phyloP scores from a whole-genome alignment of 2,329 filamentous ascomycete genomes.

The Monosporascus sp. region DNA sequence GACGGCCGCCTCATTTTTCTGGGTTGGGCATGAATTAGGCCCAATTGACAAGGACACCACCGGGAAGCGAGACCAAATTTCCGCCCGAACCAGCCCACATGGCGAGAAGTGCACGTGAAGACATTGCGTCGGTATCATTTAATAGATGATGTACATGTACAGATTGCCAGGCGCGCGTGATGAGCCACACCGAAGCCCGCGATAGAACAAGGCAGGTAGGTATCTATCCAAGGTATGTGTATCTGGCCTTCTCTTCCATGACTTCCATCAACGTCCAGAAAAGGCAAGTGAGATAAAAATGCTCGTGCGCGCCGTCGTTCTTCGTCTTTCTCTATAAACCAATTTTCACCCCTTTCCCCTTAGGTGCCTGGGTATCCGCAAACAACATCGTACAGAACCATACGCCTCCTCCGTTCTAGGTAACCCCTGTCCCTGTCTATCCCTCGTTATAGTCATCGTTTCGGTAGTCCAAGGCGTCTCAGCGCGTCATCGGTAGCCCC shows the following conservation, averaged over 20 bases:
- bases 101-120: too few relatives aligned
- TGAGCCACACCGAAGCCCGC: not conserved
- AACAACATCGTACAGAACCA: slow-evolving; percentile 22
- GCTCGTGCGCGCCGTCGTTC: slow-evolving; percentile 19
- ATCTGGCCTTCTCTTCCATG: not conserved
- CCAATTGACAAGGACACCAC: too few relatives aligned
- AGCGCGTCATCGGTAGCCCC: not conserved
- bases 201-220: not conserved
- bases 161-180: not conserved
- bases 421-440: slow-evolving; percentile 17
- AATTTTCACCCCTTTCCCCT: slow-evolving; percentile 15
- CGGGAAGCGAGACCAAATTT: too few relatives aligned
- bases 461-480: slow-evolving; percentile 1
- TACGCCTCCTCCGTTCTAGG: slow-evolving; percentile 19
- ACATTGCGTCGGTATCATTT: not conserved
- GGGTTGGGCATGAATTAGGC: not conserved
- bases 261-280: not conserved
- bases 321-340: slow-evolving; percentile 22
- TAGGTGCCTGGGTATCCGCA: slow-evolving; percentile 23
- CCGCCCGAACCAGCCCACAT: too few relatives aligned
- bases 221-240: not conserved
- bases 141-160: not conserved
- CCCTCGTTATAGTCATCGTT: slow-evolving; percentile 12
- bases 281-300: slow-evolving; percentile 9
- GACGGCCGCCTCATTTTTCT: not conserved